Base-by-base conservation (phyloP, 306 rosid genomes). In the Trifolium fragiferum region DNA sequence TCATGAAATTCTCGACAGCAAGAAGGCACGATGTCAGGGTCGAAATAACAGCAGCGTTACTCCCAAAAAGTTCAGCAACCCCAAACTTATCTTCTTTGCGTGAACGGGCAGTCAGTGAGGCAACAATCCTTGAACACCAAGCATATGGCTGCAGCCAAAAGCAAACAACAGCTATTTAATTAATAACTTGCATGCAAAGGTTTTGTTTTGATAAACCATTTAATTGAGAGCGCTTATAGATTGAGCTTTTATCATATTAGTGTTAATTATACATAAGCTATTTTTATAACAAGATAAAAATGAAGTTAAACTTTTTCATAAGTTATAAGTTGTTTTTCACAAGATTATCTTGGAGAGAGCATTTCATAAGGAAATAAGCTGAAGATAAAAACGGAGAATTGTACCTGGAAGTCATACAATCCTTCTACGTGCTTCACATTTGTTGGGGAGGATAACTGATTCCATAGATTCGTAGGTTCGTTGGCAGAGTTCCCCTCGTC, bases 1-100 rank as follows among this genome's bases (percentile, higher is more conserved):
- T 98, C 98, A 89, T 90, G 86, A 82, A 85, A 35, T 85, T 77
- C 79, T 94, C 98, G 68, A 91, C 85, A 49, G 97, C 96, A 76
- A 90, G 96, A 72, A 94, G 95, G 71, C 97, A 89, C 64, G 98
- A 91, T 72, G 88, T 61, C 78, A 94, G 83, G 1, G 95, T 87
- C 7, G 96, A 88, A 58, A 87, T 72, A 40, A 86, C 98, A 1
- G 89, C 79, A 12, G 96, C 95, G 47, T 94, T 94, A 67, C 96
- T 89, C 50, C 98, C 96, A 0, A 93, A 88, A 68, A 92, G 93
- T 83, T 91, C 93, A 70, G 97, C 97, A 65, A 84, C 92, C 37
- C 98, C 98, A 6, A 63, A 94, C 72, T 89, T 84, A 63, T 91
- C 97, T 68, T 91, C 97, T 53, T 61, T 72, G 12, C 81, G 93